Percentiles rank a stretch among this genome's conserved stretches.
phyloP scores from a whole-genome alignment of 176 grass and related monocot genomes.

The Panicum miliaceum region DNA sequence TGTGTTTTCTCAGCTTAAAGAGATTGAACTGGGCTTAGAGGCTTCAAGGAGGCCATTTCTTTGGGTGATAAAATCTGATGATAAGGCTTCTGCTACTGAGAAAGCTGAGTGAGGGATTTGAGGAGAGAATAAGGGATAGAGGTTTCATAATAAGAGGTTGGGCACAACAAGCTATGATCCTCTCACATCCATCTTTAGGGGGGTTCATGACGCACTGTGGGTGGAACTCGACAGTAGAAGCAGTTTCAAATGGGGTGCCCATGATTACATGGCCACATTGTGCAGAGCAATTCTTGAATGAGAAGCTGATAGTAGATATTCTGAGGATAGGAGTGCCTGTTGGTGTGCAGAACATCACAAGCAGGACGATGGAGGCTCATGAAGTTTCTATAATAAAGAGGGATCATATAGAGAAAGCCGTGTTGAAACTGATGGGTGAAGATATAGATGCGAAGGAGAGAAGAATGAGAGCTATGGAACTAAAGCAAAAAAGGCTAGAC shows the following conservation, averaged over 20 bases:
- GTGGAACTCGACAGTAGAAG: conserved; percentile 57
- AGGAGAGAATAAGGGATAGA: conserved; percentile 25
- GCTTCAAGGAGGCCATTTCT: conserved; percentile 50
- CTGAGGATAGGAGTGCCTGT: conserved; percentile 42
- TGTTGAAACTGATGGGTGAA: conserved; percentile 42
- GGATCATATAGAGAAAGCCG: conserved; percentile 13
- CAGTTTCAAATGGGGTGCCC: conserved; percentile 44
- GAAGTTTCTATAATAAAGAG: conserved; percentile 41
- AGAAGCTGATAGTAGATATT: conserved; percentile 47
- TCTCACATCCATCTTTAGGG: conserved; percentile 46
- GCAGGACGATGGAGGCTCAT: conserved; percentile 6
- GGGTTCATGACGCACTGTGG: conserved; percentile 58
- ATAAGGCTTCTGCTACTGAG: conserved; percentile 13
- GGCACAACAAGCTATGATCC: conserved; percentile 55
- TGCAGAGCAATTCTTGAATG: conserved; percentile 56
- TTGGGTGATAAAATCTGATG: conserved; percentile 53
- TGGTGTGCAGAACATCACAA: conserved; percentile 33
- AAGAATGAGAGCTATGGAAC: conserved; percentile 47
- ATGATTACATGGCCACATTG: conserved; percentile 62
- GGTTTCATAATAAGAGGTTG: conserved; percentile 51
- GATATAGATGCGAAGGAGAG: conserved; percentile 38
- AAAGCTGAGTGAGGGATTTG: conserved; percentile 22
- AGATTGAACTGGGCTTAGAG: conserved; percentile 32
- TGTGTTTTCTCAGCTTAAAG: background rate
- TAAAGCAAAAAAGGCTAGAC: conserved; percentile 45